Percentiles rank a stretch among this genome's conserved stretches.
phyloP scores from a whole-genome alignment of 371 early-diverging fungal species.

The Funneliformis caledonium region DNA sequence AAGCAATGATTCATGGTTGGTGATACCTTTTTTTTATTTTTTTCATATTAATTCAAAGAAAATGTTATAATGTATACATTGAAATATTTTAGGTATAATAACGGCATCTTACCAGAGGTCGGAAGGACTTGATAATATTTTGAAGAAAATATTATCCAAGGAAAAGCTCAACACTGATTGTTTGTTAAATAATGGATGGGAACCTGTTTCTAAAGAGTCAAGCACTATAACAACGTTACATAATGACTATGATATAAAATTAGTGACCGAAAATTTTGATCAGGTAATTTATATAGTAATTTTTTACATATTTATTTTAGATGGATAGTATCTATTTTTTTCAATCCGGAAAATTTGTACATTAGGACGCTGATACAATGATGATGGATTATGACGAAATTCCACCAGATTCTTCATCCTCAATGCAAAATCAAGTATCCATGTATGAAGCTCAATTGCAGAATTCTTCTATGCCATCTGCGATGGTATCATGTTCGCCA shows the following conservation, averaged over 20 bases:
- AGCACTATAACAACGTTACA: not conserved
- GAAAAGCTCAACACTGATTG: not conserved
- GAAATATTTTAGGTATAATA: not conserved
- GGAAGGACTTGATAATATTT: constrained; percentile 12
- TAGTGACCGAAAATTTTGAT: not conserved
- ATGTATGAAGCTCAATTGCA: too few species aligned
- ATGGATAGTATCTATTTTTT: not conserved
- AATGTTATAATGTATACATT: not conserved
- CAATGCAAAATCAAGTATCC: not conserved
- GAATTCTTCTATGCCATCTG: not conserved
- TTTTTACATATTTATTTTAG: not conserved
- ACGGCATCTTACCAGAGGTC: constrained; percentile 2
- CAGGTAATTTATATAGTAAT: not conserved
- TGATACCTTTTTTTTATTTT: not conserved
- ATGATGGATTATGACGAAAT: constrained; percentile 37
- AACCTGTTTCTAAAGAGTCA: not conserved
- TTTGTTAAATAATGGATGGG: too few species aligned
- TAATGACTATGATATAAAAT: not conserved
- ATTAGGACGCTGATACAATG: constrained; percentile 9
- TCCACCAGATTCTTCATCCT: not conserved
- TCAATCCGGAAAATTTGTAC: not conserved
- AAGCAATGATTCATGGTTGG: constrained; percentile 47
- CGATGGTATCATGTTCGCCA: not conserved
- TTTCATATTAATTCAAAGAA: not conserved
- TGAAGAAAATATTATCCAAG: constrained; percentile 17